A percentile compares a stretch with the other conserved stretches of the same genome.
Evolutionary conservation across 2,329 filamentous ascomycete species (phyloP).

Genomic region (Ophiocordyceps polyrhachis-furcata): DNA sequence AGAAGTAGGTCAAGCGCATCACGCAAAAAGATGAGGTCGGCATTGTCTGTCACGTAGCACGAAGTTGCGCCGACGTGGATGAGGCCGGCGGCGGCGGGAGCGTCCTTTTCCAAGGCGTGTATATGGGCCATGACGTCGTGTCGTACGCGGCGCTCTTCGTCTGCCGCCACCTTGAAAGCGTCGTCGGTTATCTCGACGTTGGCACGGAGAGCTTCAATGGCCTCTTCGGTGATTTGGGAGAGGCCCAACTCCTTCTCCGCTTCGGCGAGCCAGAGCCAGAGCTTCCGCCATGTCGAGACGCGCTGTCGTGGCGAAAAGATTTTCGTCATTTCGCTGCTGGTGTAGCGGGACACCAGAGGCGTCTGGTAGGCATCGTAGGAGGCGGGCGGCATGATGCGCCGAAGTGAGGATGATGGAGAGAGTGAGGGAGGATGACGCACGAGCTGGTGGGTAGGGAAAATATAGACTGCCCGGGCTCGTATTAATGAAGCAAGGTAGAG

Average conservation of each 20-base stretch:
- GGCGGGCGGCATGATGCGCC: not conserved
- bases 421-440: no score
- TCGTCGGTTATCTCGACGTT: slow-evolving; percentile 58
- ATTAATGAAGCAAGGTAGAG: no score
- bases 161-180: slow-evolving; percentile 54
- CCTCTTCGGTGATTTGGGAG: slow-evolving; percentile 48
- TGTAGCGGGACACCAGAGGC: slow-evolving; percentile 1
- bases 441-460: no score
- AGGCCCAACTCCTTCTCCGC: slow-evolving; percentile 66
- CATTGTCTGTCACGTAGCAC: slow-evolving; percentile 51
- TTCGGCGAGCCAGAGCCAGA: slow-evolving; percentile 76
- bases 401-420: no score
- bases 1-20: slow-evolving; percentile 54
- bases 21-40: slow-evolving; percentile 51
- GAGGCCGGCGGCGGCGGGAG: slow-evolving; percentile 62
- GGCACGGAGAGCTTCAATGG: slow-evolving; percentile 58
- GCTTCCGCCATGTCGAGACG: slow-evolving; percentile 61
- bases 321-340: slow-evolving; percentile 45
- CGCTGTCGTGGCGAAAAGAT: slow-evolving; percentile 65
- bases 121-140: slow-evolving; percentile 54
- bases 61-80: slow-evolving; percentile 36
- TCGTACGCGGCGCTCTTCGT: slow-evolving; percentile 56
- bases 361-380: slow-evolving; percentile 1
- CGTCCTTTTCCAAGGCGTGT: slow-evolving; percentile 53
- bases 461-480: no score